Evolutionary conservation across 2,329 filamentous ascomycete species (phyloP).

Genomic region (Colletotrichum melonis): DNA sequence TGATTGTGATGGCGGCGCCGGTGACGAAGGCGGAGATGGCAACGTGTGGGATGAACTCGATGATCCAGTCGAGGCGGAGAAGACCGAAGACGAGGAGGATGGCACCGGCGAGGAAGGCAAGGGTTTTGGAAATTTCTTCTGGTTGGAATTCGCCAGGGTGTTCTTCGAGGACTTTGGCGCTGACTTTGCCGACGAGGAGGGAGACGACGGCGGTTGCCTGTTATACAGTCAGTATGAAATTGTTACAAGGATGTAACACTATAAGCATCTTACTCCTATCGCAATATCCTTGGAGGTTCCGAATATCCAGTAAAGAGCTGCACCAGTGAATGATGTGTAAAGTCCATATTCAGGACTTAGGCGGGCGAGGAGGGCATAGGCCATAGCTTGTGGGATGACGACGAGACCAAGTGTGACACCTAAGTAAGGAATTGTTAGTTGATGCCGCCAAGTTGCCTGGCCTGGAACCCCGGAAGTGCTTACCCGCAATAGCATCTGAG

Average conservation of each 20-base stretch:
- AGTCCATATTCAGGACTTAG: slow-evolving; percentile 77
- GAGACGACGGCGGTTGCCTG: slow-evolving; percentile 69
- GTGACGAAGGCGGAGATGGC: slow-evolving; percentile 68
- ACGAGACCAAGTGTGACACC: slow-evolving; percentile 69
- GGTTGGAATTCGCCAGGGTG: slow-evolving; percentile 43
- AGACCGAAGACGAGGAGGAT: slow-evolving; percentile 63
- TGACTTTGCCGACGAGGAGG: slow-evolving; percentile 59
- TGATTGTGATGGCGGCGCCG: slow-evolving; percentile 62
- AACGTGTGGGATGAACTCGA: slow-evolving; percentile 65
- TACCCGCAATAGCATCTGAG: slow-evolving; percentile 80
- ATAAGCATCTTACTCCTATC: slow-evolving; percentile 66
- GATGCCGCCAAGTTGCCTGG: too few relatives aligned
- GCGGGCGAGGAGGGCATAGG: slow-evolving; percentile 78
- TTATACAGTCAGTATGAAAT: background rate
- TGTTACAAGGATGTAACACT: too few relatives aligned
- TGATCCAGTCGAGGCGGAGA: slow-evolving; percentile 62
- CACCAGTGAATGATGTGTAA: slow-evolving; percentile 86
- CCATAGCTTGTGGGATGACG: slow-evolving; percentile 83
- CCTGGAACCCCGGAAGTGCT: background rate
- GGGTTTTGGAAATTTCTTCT: slow-evolving; percentile 55
- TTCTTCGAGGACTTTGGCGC: slow-evolving; percentile 49
- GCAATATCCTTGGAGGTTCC: slow-evolving; percentile 88
- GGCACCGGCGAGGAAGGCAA: slow-evolving; percentile 60
- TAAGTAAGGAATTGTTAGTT: slow-evolving; percentile 38
- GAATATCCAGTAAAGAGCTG: slow-evolving; percentile 85